Evolutionary conservation across 2,329 filamentous ascomycete species (phyloP), one percentile per base, ranked within the genome.

Genomic region (Hysterium pulicare): DNA sequence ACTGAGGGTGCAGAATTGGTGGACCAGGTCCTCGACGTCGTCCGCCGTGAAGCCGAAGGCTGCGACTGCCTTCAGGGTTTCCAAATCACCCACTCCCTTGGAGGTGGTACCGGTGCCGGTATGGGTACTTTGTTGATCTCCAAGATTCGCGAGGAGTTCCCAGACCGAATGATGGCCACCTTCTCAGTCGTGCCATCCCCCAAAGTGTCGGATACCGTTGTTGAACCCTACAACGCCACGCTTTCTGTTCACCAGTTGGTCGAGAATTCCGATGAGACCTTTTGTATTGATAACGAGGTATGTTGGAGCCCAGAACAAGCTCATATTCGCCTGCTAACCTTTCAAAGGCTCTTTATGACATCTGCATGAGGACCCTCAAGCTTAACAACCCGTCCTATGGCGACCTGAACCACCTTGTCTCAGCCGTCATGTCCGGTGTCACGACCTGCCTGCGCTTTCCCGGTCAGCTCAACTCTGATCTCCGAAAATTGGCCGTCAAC

Each of bases 81-180:
- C 86, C 93, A 98, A 81, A 97, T 98, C 79, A 98, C 93, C 71
- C 93, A 98, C 87, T 97, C 93, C 41, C 90, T 97, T 55, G 93
- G 93, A 85, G 93, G 93, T 87, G 93, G 93, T 84, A 98, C 93
- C 66, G 93, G 93, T 90, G 91, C 93, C 64, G 93, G 93, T 87
- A 98, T 98, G 93, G 93, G 93, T 78, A 98, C 93, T 48, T 84
- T 98, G 67, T 78, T 98, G 72, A 97, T 97, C 82, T 96, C 90
- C 79, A 98, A 98, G 87, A 97, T 97, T 74, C 93, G 93, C 66
- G 93, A 98, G 80, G 93, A 97, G 78, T 97, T 97, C 80, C 93
- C 93, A 69, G 93, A 98, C 81, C 89, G 93, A 69, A 98, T 98
- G 93, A 98, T 97, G 93, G 90, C 93, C 60, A 98, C 93, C 57